Evolutionary conservation across 306 rosid species (phyloP), one percentile per base, ranked within the genome.

Genomic region (Canavalia ensiformis): DNA sequence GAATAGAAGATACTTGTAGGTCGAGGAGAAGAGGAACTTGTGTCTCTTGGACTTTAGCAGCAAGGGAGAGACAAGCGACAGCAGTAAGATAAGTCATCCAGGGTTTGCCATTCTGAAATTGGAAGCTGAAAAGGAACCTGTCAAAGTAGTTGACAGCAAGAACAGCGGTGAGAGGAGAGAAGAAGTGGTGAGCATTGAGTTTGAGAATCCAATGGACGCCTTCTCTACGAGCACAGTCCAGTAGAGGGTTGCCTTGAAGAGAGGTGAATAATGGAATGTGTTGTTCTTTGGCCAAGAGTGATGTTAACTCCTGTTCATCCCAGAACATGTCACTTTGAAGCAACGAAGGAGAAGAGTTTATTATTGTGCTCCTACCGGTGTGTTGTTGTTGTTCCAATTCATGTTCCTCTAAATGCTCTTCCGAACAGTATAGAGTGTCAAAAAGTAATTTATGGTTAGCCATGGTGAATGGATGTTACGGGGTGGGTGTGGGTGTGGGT

Each of bases 41-140:
- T 67, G 94, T 92, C 86, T 96, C 98, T 59, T 96, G 92, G 4
- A 96, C 87, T 67, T 96, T 96, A 11, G 98, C 99, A 9, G 99
- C 99, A 2, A 96, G 85, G 51, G 99, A 92, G 51, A 96, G 77
- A 73, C 91, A 96, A 35, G 98, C 87, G 4, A 96, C 93, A 12
- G 99, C 90, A 33, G 89, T 83, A 54, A 96, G 97, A 2, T 94
- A 97, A 37, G 87, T 86, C 97, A 88, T 92, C 99, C 99, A 96
- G 34, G 98, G 99, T 80, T 90, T 96, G 49, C 75, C 91, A 30
- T 69, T 74, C 82, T 86, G 91, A 62, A 80, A 80, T 2, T 63
- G 88, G 68, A 85, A 79, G 84, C 84, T 76, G 63, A 62, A 75
- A 0, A 96, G 89, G 75, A 91, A 92, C 82, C 97, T 86, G 39